A percentile compares a stretch with the other conserved stretches of the same genome.
These are phyloP conservation scores for Rhynchospora tenuis DNA, from an alignment of 176 grass and related monocot genomes.

Conservation along the genomic window DNA sequence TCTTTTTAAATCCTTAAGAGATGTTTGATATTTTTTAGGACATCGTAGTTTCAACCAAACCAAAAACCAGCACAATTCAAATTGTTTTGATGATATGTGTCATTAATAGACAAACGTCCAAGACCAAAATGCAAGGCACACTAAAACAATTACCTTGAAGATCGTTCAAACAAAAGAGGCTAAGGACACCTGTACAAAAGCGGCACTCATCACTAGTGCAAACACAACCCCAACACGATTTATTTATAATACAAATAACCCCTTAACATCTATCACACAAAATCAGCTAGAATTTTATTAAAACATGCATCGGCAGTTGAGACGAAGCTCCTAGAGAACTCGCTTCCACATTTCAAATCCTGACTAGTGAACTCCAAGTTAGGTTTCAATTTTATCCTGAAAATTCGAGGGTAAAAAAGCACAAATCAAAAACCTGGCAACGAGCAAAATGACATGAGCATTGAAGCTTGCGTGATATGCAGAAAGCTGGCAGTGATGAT, in stretches of 20 bases:
- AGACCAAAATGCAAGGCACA: neutral
- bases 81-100: neutral
- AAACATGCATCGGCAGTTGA: conserved; percentile 25
- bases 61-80: neutral
- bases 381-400: neutral
- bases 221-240: neutral
- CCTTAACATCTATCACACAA: neutral
- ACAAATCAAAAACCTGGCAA: neutral
- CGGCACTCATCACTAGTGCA: neutral
- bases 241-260: conserved; percentile 26
- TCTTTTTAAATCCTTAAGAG: neutral
- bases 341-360: conserved; percentile 21
- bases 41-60: neutral
- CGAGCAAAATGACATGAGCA: neutral
- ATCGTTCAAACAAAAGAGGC: neutral
- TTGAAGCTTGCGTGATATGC: neutral
- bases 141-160: neutral
- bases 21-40: neutral
- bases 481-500: neutral
- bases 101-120: neutral
- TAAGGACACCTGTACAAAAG: neutral
- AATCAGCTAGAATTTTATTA: neutral
- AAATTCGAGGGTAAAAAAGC: neutral
- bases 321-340: conserved; percentile 5
- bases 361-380: neutral